These are phyloP conservation scores for Mimosa pudica DNA, from an alignment of 306 rosid species.

Conservation along the genomic window DNA sequence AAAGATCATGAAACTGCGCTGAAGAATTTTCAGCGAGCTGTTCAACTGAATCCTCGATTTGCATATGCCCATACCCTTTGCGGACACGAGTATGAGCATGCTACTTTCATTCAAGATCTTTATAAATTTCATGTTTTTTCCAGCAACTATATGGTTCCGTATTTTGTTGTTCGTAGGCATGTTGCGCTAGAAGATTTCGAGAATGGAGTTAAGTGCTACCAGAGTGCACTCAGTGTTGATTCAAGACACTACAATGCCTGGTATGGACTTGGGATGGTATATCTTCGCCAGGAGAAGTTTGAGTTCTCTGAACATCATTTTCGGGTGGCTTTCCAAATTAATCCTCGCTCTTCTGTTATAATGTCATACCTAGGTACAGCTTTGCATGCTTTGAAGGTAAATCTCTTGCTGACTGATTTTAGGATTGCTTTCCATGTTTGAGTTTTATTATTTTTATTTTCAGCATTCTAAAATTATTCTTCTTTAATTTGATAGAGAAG, in stretches of 20 bases:
- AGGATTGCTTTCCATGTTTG: slow-evolving; percentile 25
- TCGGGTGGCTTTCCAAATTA: slow-evolving; percentile 80
- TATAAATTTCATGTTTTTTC: slow-evolving; percentile 5
- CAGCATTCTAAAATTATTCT: slow-evolving; percentile 34
- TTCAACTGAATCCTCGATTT: slow-evolving; percentile 86
- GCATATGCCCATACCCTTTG: slow-evolving; percentile 99
- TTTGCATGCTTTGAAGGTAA: slow-evolving; percentile 83
- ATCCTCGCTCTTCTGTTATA: slow-evolving; percentile 87
- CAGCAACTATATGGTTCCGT: slow-evolving; percentile 30
- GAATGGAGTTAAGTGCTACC: slow-evolving; percentile 90
- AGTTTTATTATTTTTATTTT: not conserved
- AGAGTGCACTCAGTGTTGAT: slow-evolving; percentile 89
- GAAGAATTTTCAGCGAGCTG: slow-evolving; percentile 96
- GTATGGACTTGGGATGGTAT: slow-evolving; percentile 99
- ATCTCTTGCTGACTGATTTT: slow-evolving; percentile 36
- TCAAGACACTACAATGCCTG: slow-evolving; percentile 92
- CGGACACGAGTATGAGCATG: slow-evolving; percentile 87
- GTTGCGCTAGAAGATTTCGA: slow-evolving; percentile 96
- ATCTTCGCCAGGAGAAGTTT: slow-evolving; percentile 91
- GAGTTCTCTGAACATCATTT: slow-evolving; percentile 97
- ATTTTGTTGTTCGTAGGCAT: slow-evolving; percentile 56
- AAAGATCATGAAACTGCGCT: slow-evolving; percentile 49
- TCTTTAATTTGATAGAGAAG: slow-evolving; percentile 61
- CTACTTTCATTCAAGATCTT: slow-evolving; percentile 7
- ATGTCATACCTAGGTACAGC: slow-evolving; percentile 92